Conservation (phyloP, 73 alveolate species). For the Urostyla sp. region DNA sequence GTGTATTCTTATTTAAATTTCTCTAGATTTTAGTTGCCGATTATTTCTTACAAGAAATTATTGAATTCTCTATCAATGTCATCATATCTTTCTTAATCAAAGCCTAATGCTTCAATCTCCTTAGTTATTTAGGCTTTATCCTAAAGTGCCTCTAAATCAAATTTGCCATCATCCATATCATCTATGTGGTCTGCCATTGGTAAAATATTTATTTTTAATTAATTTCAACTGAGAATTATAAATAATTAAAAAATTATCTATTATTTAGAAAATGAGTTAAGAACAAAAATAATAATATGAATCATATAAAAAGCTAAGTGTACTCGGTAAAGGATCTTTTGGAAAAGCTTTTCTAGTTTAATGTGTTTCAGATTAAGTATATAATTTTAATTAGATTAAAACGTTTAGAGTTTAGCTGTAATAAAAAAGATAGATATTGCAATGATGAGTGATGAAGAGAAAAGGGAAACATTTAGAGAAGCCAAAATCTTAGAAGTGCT, state of each 20-base stretch:
- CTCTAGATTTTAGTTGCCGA: constrained; percentile 87
- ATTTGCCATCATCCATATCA: constrained; percentile 28
- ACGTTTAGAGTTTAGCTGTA: constrained; percentile 74
- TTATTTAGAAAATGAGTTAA: no score
- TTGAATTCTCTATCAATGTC: constrained; percentile 90
- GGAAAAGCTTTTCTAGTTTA: constrained; percentile 95
- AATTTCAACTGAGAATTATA: no score
- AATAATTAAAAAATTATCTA: no score
- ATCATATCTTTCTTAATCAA: constrained; percentile 78
- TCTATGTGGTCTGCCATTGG: no score
- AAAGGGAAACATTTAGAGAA: constrained; percentile 89
- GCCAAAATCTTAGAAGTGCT: constrained; percentile 90
- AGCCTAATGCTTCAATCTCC: constrained; percentile 71
- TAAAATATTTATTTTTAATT: no score
- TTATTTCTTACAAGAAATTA: constrained; percentile 85
- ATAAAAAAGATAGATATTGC: constrained; percentile 90
- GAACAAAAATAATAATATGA: constrained; percentile 43
- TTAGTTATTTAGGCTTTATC: constrained; percentile 45
- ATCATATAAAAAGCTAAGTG: constrained; percentile 79
- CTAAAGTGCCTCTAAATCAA: constrained; percentile 34
- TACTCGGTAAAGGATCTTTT: constrained; percentile 95
- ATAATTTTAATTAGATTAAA: not conserved
- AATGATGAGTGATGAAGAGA: constrained; percentile 85
- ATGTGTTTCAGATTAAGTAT: constrained; percentile 76
- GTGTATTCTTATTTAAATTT: constrained; percentile 86